Evolutionary conservation across 2,329 filamentous ascomycete genomes (phyloP).

Genomic region (Blastomyces gilchristii): DNA sequence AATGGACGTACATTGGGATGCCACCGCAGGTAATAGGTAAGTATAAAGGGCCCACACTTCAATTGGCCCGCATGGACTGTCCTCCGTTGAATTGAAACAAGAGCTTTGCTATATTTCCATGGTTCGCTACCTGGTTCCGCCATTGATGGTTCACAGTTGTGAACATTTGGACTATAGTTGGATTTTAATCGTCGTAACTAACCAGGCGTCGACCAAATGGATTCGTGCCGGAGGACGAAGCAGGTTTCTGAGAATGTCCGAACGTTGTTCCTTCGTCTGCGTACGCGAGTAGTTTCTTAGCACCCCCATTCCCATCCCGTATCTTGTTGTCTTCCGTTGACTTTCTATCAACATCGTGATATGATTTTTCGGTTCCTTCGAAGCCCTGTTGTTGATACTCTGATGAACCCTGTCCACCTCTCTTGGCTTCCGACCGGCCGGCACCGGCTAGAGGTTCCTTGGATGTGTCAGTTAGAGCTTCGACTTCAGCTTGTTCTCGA

Average conservation of each 20-base stretch:
- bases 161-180: background rate
- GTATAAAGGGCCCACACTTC: background rate
- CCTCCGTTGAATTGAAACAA: background rate
- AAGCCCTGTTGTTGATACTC: background rate
- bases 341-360: background rate
- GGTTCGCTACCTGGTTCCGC: background rate
- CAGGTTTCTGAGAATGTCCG: background rate
- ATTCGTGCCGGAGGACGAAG: background rate
- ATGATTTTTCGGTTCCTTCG: background rate
- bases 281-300: background rate
- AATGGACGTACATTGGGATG: background rate
- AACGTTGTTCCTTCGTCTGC: background rate
- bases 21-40: background rate
- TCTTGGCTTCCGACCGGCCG: background rate
- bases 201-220: conserved; percentile 4
- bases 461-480: background rate
- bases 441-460: background rate
- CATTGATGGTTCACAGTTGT: background rate
- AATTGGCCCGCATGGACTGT: background rate
- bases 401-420: background rate
- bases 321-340: background rate
- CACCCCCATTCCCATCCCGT: background rate
- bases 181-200: background rate
- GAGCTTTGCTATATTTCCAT: background rate
- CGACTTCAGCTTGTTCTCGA: background rate